Base-by-base conservation (phyloP, 495 filamentous ascomycete genomes). In the Daldinia bambusicola region DNA sequence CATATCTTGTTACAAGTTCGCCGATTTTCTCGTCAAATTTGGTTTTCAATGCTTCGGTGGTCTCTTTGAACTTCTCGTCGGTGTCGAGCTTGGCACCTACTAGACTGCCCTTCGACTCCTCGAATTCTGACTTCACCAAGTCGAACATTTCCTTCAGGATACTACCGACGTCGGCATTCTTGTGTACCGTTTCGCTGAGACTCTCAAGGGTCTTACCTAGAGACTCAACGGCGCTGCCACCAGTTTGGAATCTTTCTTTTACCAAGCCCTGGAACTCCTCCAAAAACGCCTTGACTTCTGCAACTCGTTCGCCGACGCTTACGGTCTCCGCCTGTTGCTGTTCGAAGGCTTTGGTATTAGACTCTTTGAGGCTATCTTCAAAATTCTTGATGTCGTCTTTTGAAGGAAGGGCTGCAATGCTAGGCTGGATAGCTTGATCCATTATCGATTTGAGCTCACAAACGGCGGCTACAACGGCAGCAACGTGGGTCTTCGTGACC, bases 121-220 rank as follows among this genome's bases (percentile, higher is more conserved):
- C 92, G 66, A 97, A 96, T 67, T 95, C 94, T 0, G 84, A 77
- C 74, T 89, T 94, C 71, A 97, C 87, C 1, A 88, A 84, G 63
- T 97, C 92, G 62, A 91, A 89, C 43, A 97, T 83, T 67, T 94
- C 90, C 74, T 93, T 93, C 37, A 97, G 81, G 68, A 91, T 92
- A 20, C 82, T 83, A 5, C 83, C 78, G 51, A 88, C 70, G 34
- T 75, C 83, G 76, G 83, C 80, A 76, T 86, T 85, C 66, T 84
- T 82, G 26, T 78, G 84, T 10, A 92, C 83, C 10, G 86, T 89
- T 20, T 89, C 84, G 40, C 84, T 83, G 6, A 94, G 74, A 8
- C 84, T 82, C 58, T 91, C 88, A 3, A 94, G 82, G 9, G 92
- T 78, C 26, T 86, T 87, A 60, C 85, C 81, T 22, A 89, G 69